Base-by-base conservation (phyloP, 2,329 filamentous ascomycete species). In the Fusarium austroafricanum region DNA sequence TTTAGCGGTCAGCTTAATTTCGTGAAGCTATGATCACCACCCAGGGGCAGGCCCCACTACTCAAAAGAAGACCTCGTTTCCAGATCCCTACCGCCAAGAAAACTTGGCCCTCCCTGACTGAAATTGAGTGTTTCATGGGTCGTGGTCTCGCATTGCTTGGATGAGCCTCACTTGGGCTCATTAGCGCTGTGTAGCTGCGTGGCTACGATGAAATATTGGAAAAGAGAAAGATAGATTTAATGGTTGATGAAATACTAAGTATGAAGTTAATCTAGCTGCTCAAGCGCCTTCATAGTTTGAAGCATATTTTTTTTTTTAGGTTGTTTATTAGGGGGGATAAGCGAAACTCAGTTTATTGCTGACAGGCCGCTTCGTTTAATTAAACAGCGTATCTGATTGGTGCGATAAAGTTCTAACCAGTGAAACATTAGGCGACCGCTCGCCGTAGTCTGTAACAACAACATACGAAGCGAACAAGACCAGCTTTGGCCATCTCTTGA, bases 231-330 rank as follows among this genome's bases (percentile, higher is more conserved):
- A 23, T 23, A 23, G 4, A 23, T 23, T 4, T 23, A 23, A 23
- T 23, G 21, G 21, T 23, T 23, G 21, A 23, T 23, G 21, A n/a
- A n/a, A n/a, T n/a, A n/a, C n/a, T n/a, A n/a, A n/a, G n/a, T n/a
- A n/a, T n/a, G 21, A 4, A 23, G 21, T 23, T 23, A 23, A 23
- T 23, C 18, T n/a, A 23, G 40, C 40, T 18, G 23, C n/a, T 21
- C 14, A 29, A 26, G 28, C n/a, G 39, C n/a, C 40, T 42, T 28
- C 21, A 14, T 26, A 12, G 5, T 10, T n/a, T 51, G 35, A 51
- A 51, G 56, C 55, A 58, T 59, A 31, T 58, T 59, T 59, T 59
- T 58, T 59, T 59, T 59, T 59, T 61, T 61, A 61, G 29, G 55
- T 61, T 61, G 58, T 61, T 61, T 61, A 33, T 17, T 14, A 26